phyloP scores from a whole-genome alignment of 2,329 filamentous ascomycete genomes.

The Penicillium olsonii region DNA sequence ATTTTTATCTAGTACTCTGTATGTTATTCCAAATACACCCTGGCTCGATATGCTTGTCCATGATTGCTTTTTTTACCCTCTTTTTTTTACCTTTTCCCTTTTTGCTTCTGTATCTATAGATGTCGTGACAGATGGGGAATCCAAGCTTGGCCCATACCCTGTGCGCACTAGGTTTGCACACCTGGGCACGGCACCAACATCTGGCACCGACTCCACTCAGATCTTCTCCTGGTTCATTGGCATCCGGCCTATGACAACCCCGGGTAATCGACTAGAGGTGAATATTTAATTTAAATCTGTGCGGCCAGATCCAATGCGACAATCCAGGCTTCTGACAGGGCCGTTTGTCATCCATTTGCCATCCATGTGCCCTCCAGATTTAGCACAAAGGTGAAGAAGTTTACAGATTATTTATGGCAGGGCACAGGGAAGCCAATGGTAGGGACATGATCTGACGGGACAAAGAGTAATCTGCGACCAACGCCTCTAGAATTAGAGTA shows the following conservation, averaged over 20 bases:
- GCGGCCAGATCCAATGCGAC: too few relatives aligned
- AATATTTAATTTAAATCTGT: too few relatives aligned
- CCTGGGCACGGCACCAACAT: neutral
- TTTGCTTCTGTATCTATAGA: too few relatives aligned
- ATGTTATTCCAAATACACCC: neutral
- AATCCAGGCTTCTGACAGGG: too few relatives aligned
- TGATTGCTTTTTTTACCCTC: slow-evolving; percentile 12
- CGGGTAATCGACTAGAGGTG: slow-evolving; percentile 4
- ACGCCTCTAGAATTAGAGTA: slow-evolving; percentile 4
- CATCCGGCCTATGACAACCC: slow-evolving; percentile 15
- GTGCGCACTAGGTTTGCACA: neutral
- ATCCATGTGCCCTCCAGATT: too few relatives aligned
- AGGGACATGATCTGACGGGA: slow-evolving; percentile 1
- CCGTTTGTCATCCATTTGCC: too few relatives aligned
- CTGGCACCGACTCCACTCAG: neutral
- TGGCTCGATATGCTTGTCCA: neutral
- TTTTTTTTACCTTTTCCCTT: too few relatives aligned
- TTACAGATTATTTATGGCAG: neutral
- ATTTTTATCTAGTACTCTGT: too few relatives aligned
- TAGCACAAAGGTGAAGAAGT: slow-evolving; percentile 25
- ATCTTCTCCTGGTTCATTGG: slow-evolving; percentile 12
- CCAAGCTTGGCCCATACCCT: too few relatives aligned
- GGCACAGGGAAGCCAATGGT: slow-evolving; percentile 1
- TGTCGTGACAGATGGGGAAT: too few relatives aligned
- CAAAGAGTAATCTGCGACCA: neutral